phyloP scores from a whole-genome alignment of 2,329 filamentous ascomycete species.

The Pseudogymnoascus sp. region DNA sequence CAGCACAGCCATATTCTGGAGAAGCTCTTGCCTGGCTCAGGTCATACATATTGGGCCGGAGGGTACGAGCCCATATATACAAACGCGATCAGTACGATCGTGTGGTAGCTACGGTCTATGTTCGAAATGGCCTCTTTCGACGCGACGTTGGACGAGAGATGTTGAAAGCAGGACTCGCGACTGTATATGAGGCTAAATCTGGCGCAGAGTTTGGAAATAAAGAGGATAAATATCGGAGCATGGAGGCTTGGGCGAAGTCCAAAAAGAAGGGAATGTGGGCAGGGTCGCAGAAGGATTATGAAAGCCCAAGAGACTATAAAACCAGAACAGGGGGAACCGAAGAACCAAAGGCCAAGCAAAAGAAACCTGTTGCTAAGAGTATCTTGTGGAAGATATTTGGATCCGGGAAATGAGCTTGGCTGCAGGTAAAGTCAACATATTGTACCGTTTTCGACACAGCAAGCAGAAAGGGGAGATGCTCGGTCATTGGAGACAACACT shows the following conservation, averaged over 20 bases:
- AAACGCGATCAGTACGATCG: conserved; percentile 86
- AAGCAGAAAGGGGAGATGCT: background rate
- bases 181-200: conserved; percentile 85
- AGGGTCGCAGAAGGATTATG: conserved; percentile 51
- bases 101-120: conserved; percentile 75
- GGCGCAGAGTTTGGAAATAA: conserved; percentile 80
- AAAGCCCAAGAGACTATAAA: conserved; percentile 88
- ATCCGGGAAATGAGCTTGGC: background rate
- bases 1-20: conserved; percentile 71
- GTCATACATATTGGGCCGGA: conserved; percentile 58
- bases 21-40: conserved; percentile 80
- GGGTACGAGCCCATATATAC: conserved; percentile 75
- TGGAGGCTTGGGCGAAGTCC: conserved; percentile 57
- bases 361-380: conserved; percentile 24
- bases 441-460: background rate
- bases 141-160: conserved; percentile 84
- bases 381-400: conserved; percentile 6
- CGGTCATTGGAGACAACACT: background rate
- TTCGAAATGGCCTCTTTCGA: conserved; percentile 55
- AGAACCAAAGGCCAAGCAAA: conserved; percentile 28
- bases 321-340: conserved; percentile 35
- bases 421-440: background rate
- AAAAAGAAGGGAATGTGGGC: conserved; percentile 69
- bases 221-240: conserved; percentile 53
- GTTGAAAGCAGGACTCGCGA: conserved; percentile 76